Evolutionary conservation across 2,329 filamentous ascomycete genomes (phyloP).

Genomic region (Fusarium goolgardi): DNA sequence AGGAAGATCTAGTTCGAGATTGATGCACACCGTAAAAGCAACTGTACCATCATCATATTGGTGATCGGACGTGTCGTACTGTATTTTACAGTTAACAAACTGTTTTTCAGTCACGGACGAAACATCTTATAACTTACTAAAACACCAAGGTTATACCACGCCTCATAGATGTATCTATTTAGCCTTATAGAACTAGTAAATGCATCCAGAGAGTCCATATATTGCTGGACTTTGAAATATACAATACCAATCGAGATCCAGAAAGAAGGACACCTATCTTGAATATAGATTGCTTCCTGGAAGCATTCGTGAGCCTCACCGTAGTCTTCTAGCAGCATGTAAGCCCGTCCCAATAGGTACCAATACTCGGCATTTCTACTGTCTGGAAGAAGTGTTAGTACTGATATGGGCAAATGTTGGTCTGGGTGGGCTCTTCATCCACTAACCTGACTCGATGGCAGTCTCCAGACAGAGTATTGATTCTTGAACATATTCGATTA

Average conservation of each 20-base stretch:
- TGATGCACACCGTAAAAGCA: too few species aligned
- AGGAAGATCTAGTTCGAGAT: too few species aligned
- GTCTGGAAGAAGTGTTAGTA: background rate
- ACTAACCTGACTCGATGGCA: background rate
- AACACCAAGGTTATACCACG: background rate
- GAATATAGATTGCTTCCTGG: accelerated
- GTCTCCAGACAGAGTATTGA: too few species aligned
- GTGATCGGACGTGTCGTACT: background rate
- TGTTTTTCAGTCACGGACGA: accelerated
- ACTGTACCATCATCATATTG: background rate
- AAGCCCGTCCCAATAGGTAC: background rate
- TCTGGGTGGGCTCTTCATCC: accelerated
- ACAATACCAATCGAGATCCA: background rate
- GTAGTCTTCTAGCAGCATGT: background rate
- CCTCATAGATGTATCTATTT: background rate
- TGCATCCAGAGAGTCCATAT: background rate
- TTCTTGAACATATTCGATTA: too few species aligned
- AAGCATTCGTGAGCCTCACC: accelerated
- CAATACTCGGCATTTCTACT: background rate
- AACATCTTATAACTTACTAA: background rate
- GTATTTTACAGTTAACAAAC: background rate
- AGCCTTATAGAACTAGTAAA: background rate
- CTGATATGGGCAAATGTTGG: too few species aligned
- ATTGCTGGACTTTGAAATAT: background rate
- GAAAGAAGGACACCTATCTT: accelerated